Base-by-base conservation (phyloP, 2,329 filamentous ascomycete species). In the Phaeophleospora eucalypticola region DNA sequence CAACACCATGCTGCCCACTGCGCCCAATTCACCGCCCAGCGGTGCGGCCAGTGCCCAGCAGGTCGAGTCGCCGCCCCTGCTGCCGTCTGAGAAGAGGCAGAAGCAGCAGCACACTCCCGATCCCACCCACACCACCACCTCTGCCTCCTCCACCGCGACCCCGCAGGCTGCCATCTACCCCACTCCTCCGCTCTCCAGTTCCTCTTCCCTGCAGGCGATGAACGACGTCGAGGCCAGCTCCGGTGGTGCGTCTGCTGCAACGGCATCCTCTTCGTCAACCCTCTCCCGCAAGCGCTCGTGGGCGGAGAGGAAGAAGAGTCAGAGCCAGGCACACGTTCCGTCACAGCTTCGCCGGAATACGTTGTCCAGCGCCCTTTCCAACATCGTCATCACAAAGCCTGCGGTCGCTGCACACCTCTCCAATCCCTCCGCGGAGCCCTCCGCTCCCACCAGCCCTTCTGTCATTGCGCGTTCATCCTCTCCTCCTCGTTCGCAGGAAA, bases 321-420 rank as follows among this genome's bases (percentile, higher is more conserved):
- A 54, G 50, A 61, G 57, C 45, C 51, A 49, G 19, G 21, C 55
- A 15, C 48, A 43, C 32, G 45, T 58, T 37, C 62, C 62, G 20
- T 59, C 57, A 19, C 54, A 49, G 39, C 53, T 64, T 36, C 66
- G 68, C 49, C 60, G 65, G 46, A 60, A 65, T 45, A 70, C 69
- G 35, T 58, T 65, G 46, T 60, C 64, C 21, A 75, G 77, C 58
- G 81, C 85, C 58, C 72, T 86, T 60, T 81, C 82, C 57, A 80
- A 77, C 63, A 73, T 84, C 60, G 73, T 84, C 59, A 77, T 84
- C 59, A 81, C 80, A 57, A 79, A 79, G 58, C 78, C 76, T 48
- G 73, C 74, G 62, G 81, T 86, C 60, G 75, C 81, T 70, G 83
- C 83, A 65, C 80, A 87, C 67, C 77, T 87, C 58, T 87, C 83